phyloP scores from a whole-genome alignment of 2,329 filamentous ascomycete species.

The Xylaria sp. region DNA sequence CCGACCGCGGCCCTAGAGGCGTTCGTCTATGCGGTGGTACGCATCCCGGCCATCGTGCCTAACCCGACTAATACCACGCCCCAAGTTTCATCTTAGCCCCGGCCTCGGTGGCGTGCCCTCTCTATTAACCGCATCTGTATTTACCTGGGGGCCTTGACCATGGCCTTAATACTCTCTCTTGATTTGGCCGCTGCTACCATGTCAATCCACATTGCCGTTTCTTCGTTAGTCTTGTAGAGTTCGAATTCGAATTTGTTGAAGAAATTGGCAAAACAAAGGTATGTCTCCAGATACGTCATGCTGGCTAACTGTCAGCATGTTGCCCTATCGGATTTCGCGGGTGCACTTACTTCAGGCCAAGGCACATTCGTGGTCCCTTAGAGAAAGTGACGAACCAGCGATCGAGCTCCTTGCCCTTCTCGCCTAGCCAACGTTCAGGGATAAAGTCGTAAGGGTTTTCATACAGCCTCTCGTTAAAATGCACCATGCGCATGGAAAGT shows the following conservation, averaged over 20 bases:
- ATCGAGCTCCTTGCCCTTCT: conserved; percentile 19
- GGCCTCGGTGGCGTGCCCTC: background rate
- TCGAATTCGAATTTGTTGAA: conserved; percentile 22
- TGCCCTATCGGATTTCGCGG: background rate
- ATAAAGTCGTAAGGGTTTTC: conserved; percentile 17
- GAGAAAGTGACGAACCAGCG: conserved; percentile 26
- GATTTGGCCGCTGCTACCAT: conserved; percentile 16
- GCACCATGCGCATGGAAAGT: conserved; percentile 19
- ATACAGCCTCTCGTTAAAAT: conserved; percentile 15
- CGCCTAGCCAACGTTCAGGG: conserved; percentile 24
- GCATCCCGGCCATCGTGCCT: background rate
- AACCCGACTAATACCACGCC: background rate
- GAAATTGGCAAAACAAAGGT: conserved; percentile 24
- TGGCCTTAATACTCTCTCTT: conserved; percentile 13
- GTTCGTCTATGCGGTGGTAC: too few relatives aligned
- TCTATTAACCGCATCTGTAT: background rate
- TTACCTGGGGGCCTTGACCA: conserved; percentile 14
- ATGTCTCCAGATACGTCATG: conserved; percentile 21
- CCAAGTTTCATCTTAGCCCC: background rate
- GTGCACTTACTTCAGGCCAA: conserved; percentile 23
- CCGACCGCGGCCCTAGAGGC: too few relatives aligned
- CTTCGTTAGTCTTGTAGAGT: conserved; percentile 16
- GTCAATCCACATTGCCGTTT: conserved; percentile 20
- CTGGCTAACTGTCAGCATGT: too few relatives aligned
- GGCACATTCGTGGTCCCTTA: conserved; percentile 20